Conservation (phyloP, 257 asterid species). For the Cordia subcordata region DNA sequence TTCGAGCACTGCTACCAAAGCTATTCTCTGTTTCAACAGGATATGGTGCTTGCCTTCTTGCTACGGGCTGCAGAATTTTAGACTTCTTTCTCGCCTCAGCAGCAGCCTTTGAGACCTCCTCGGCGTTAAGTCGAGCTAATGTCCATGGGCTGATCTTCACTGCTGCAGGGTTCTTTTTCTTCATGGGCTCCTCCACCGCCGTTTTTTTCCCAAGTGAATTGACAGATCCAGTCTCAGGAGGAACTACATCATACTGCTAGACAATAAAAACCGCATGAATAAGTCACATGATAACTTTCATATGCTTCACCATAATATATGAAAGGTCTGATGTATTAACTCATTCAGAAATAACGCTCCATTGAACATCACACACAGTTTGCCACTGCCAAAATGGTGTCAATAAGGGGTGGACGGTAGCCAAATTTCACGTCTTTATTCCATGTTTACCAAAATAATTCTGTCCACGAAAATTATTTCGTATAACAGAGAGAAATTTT, state of each 20-base stretch:
- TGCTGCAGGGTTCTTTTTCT: constrained; percentile 71
- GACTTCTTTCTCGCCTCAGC: constrained; percentile 95
- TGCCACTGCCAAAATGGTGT: too few relatives aligned
- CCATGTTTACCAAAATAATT: too few relatives aligned
- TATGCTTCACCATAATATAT: not conserved
- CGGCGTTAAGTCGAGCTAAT: constrained; percentile 83
- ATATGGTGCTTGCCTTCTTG: constrained; percentile 39
- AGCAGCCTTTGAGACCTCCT: constrained; percentile 92
- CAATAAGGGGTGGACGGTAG: too few relatives aligned
- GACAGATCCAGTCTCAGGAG: constrained; percentile 76
- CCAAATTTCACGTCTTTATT: too few relatives aligned
- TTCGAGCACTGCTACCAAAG: constrained; percentile 65
- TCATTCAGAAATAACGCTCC: too few relatives aligned
- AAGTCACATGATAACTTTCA: not conserved
- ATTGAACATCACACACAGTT: too few relatives aligned
- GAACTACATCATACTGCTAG: constrained; percentile 81
- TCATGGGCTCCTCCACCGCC: constrained; percentile 47
- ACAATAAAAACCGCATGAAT: constrained; percentile 5
- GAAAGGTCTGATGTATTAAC: too few relatives aligned
- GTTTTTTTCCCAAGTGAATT: constrained; percentile 77
- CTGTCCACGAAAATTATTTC: too few relatives aligned
- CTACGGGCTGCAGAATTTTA: constrained; percentile 69
- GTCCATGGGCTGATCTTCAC: constrained; percentile 98
- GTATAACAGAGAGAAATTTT: too few relatives aligned
- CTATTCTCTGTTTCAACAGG: constrained; percentile 57